These are phyloP conservation scores for Alternaria triticimaculans DNA, from an alignment of 2,329 filamentous ascomycete genomes.

Conservation along the genomic window DNA sequence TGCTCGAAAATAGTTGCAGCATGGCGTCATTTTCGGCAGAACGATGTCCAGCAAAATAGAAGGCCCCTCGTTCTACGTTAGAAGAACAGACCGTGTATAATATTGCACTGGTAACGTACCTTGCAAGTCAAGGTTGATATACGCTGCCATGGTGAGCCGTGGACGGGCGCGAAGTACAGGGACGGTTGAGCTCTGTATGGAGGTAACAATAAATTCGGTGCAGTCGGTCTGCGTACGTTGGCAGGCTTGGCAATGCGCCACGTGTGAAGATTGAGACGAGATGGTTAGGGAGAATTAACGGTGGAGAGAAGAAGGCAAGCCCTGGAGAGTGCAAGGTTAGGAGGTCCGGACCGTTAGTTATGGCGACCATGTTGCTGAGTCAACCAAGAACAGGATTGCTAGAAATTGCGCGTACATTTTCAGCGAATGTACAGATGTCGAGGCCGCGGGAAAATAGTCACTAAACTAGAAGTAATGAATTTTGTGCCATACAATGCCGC, in stretches of 20 bases:
- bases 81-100: background rate
- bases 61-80: conserved; percentile 12
- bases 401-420: background rate
- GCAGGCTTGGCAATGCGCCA: background rate
- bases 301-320: background rate
- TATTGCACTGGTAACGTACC: conserved; percentile 7
- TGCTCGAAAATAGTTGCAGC: conserved; percentile 13
- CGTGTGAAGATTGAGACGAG: background rate
- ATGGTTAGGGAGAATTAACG: background rate
- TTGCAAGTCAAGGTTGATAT: conserved; percentile 15
- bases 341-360: background rate
- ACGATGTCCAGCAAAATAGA: conserved; percentile 18
- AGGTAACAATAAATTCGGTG: background rate
- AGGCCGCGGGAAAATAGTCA: background rate
- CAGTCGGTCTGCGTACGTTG: background rate
- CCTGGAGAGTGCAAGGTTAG: background rate
- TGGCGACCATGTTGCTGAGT: background rate
- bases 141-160: conserved; percentile 12
- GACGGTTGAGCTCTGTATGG: background rate
- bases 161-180: background rate
- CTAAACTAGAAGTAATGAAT: background rate
- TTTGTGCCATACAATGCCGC: conserved; percentile 17
- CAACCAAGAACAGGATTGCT: background rate
- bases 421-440: background rate
- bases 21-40: conserved; percentile 14